A percentile compares a stretch with the other conserved stretches of the same genome.
Evolutionary conservation across 2,329 filamentous ascomycete species (phyloP).

Genomic region (Venturia aucupariae): DNA sequence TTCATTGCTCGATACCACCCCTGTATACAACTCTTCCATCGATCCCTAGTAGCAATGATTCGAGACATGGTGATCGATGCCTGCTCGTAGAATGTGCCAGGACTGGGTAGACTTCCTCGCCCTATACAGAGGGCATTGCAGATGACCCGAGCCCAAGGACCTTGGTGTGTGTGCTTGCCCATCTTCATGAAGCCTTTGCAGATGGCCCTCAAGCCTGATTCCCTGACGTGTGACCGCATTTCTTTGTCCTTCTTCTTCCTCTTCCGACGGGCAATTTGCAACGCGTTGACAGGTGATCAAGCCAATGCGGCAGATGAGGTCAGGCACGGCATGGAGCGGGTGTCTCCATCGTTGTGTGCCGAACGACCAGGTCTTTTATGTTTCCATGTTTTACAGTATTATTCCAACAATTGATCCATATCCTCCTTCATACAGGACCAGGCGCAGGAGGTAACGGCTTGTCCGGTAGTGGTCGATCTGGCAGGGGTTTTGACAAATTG

Average conservation of each 20-base stretch:
- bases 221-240: not conserved
- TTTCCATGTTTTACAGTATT: not conserved
- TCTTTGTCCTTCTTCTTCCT: not conserved
- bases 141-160: not conserved
- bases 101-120: not conserved
- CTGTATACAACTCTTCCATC: not conserved
- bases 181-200: not conserved
- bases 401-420: not conserved
- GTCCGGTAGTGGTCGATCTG: conserved; percentile 14
- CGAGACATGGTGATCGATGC: not conserved
- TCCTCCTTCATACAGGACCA: conserved; percentile 4
- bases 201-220: not conserved
- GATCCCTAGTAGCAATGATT: not conserved
- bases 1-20: not conserved
- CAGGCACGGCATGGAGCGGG: not conserved
- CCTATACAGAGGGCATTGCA: not conserved
- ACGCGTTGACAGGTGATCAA: not conserved
- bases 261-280: not conserved
- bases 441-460: conserved; percentile 13
- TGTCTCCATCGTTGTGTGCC: not conserved
- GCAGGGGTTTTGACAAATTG: conserved; percentile 9
- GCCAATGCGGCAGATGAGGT: not conserved
- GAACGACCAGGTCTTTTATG: not conserved
- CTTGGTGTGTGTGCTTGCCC: not conserved
- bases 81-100: not conserved